Evolutionary conservation across 306 rosid species (phyloP).

Genomic region (Glycyrrhiza uralensis): DNA sequence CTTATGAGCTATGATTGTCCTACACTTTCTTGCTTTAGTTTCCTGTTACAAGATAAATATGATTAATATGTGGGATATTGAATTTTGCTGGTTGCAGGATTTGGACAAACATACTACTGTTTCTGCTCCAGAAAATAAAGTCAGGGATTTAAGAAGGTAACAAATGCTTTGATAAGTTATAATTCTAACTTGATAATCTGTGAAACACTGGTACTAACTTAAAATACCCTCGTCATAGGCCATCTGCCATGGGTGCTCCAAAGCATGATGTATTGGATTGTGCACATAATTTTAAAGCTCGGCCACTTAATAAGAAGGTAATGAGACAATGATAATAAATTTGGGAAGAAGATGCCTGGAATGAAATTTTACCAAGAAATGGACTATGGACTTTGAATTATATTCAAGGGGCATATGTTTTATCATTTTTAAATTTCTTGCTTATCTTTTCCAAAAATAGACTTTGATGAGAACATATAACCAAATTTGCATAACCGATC

Average conservation of each 20-base stretch:
- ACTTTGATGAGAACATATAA: neutral
- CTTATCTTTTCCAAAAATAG: neutral
- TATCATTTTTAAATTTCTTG: neutral
- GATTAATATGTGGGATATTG: conserved; percentile 17
- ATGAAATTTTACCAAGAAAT: neutral
- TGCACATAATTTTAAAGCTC: conserved; percentile 63
- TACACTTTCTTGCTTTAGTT: conserved; percentile 21
- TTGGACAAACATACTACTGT: conserved; percentile 41
- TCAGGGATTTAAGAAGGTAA: conserved; percentile 62
- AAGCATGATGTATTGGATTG: conserved; percentile 49
- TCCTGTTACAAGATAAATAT: conserved; percentile 9
- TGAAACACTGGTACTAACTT: conserved; percentile 28
- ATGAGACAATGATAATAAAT: neutral
- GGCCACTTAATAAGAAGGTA: conserved; percentile 81
- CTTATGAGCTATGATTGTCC: conserved; percentile 3
- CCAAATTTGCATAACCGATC: neutral
- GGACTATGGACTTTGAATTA: neutral
- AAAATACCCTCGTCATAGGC: conserved; percentile 39
- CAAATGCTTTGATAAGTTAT: conserved; percentile 4
- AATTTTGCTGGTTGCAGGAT: conserved; percentile 45
- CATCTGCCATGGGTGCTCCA: conserved; percentile 46
- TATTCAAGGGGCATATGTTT: neutral
- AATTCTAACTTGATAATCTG: conserved; percentile 11
- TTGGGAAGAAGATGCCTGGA: neutral
- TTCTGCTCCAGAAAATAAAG: conserved; percentile 41